phyloP scores from a whole-genome alignment of 2,329 filamentous ascomycete species.

The Falciphora oryzae region DNA sequence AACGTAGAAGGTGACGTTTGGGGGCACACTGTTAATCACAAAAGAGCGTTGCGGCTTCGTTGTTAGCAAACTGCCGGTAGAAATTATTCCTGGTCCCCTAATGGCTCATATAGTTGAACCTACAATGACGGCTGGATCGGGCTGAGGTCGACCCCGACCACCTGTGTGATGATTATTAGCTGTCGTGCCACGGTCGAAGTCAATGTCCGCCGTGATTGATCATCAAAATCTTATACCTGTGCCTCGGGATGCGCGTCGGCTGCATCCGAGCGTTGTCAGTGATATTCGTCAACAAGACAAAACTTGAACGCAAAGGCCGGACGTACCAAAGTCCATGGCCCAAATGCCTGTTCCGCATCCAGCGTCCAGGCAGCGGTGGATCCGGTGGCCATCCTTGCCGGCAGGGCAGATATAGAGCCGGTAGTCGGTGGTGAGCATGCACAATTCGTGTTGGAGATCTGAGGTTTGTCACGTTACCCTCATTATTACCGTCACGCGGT shows the following conservation, averaged over 20 bases:
- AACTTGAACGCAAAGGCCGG: neutral
- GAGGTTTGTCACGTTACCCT: neutral
- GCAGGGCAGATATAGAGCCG: constrained; percentile 12
- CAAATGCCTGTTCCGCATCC: constrained; percentile 10
- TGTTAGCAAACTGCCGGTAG: neutral
- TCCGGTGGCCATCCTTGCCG: constrained; percentile 5
- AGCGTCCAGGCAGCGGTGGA: constrained; percentile 7
- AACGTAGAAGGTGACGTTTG: constrained; percentile 18
- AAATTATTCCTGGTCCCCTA: no score
- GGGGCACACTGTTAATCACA: constrained; percentile 13
- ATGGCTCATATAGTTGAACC: neutral
- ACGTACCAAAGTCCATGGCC: constrained; percentile 7
- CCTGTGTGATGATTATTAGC: constrained; percentile 1
- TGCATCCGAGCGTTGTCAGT: neutral
- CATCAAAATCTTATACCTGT: neutral
- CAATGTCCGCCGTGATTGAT: neutral
- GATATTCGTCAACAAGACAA: neutral
- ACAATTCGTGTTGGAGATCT: constrained; percentile 17
- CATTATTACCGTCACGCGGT: neutral
- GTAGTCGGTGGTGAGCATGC: constrained; percentile 12
- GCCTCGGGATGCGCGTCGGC: constrained; percentile 10
- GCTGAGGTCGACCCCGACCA: constrained; percentile 19
- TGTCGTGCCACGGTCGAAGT: no score
- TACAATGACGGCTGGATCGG: constrained; percentile 17
- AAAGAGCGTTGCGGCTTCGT: no score